Base-by-base conservation (phyloP, 371 early-diverging fungal species). In the Mortierella sp. region DNA sequence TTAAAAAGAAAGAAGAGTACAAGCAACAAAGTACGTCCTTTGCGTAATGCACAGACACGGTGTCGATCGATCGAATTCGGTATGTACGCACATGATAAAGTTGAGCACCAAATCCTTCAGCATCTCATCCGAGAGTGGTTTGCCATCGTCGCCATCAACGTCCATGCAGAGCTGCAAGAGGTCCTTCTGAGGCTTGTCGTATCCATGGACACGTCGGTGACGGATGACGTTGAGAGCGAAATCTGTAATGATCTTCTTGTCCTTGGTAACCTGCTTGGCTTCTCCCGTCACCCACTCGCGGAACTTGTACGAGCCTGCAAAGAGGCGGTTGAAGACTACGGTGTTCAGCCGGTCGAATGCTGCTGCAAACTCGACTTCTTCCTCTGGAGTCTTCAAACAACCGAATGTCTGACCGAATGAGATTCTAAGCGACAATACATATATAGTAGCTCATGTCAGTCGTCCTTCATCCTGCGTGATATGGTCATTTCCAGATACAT, bases 51-150 rank as follows among this genome's bases (percentile, higher is more conserved):
- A 16, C 41, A 29, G 43, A 31, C 50, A 29, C 34, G 40, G 26
- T 14, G 43, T 6, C 16, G 22, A 40, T 45, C 45, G 34, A 41
- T 47, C 45, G 10, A 24, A 1, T 7, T 8, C 7, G 37, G 9
- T 10, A 16, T 7, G 14, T 24, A 29, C 65, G 43, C 64, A 77
- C 77, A 82, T 77, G 66, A 82, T 82, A 48, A 94, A 91, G 83
- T 94, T 95, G 40, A 95, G 66, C 2, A 94, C 86, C 41, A 91
- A 85, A 75, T 94, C 94, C 11, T 89, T 86, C 43, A 94, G 86
- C 70, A 89, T 88, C 29, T 91, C 85, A 55, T 91, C 89, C 47
- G 80, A 86, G 7, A 91, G 77, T 0, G 76, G 79, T 5, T 87
- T 79, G 47, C 91, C 92, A 69, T 92, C 86, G 4, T 89, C 89